Evolutionary conservation across 2,329 filamentous ascomycete species (phyloP).

Genomic region (Chaetomium globosum): DNA sequence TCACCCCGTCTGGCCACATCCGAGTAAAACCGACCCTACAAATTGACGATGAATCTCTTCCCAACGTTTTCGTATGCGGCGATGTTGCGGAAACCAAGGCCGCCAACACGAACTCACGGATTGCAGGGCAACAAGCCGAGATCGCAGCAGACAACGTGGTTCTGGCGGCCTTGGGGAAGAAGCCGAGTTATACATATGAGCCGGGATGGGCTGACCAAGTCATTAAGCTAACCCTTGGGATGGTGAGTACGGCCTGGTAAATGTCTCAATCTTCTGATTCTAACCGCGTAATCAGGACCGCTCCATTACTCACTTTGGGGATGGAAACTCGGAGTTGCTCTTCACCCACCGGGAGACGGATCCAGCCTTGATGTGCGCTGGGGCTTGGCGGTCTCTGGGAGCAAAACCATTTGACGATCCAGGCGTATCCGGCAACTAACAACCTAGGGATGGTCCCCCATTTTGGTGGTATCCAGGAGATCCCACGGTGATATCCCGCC

Average conservation of each 20-base stretch:
- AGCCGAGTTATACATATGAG: slow-evolving; percentile 46
- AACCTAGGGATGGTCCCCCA: neutral
- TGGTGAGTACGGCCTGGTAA: slow-evolving; percentile 44
- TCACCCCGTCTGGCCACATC: slow-evolving; percentile 54
- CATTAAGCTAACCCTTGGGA: slow-evolving; percentile 58
- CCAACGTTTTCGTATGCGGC: slow-evolving; percentile 64
- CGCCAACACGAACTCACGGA: slow-evolving; percentile 57
- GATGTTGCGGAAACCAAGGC: slow-evolving; percentile 61
- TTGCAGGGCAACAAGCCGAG: slow-evolving; percentile 56
- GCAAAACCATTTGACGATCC: slow-evolving; percentile 51
- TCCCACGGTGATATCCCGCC: too few relatives aligned
- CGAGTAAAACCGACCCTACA: slow-evolving; percentile 60
- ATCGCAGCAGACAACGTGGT: slow-evolving; percentile 60
- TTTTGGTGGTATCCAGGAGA: neutral
- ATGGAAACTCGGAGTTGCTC: slow-evolving; percentile 50
- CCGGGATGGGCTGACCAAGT: slow-evolving; percentile 52
- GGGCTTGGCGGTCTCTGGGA: slow-evolving; percentile 49
- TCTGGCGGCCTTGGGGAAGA: slow-evolving; percentile 47
- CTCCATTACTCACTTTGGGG: slow-evolving; percentile 49
- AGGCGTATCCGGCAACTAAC: slow-evolving; percentile 11
- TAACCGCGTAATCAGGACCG: slow-evolving; percentile 43
- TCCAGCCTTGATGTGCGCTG: slow-evolving; percentile 48
- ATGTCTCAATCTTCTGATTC: neutral
- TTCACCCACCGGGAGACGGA: slow-evolving; percentile 48
- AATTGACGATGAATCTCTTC: slow-evolving; percentile 50